Evolutionary conservation across 2,329 filamentous ascomycete species (phyloP).

Genomic region (Podosphaera fusca): DNA sequence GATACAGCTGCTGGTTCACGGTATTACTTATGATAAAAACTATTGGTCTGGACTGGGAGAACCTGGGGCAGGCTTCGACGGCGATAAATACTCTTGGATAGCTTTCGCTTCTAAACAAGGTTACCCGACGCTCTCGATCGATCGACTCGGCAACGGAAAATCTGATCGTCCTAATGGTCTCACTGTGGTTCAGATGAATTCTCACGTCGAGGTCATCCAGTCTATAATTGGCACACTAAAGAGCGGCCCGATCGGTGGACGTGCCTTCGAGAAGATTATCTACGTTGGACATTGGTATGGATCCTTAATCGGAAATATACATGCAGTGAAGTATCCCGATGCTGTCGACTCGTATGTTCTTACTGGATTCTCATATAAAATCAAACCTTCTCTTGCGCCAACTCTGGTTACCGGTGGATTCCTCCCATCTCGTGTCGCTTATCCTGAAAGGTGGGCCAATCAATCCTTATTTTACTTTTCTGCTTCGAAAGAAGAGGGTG

Average conservation of each 20-base stretch:
- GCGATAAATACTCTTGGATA: constrained; percentile 5
- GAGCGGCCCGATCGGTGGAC: background rate
- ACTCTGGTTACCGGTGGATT: background rate
- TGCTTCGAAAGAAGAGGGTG: background rate
- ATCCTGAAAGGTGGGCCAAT: background rate
- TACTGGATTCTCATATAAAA: constrained; percentile 8
- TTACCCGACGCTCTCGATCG: constrained; percentile 13
- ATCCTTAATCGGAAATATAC: constrained; percentile 8
- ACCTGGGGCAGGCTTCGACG: background rate
- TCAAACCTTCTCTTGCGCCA: background rate
- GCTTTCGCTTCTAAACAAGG: constrained; percentile 8
- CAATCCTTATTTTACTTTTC: background rate
- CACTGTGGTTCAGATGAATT: constrained; percentile 7
- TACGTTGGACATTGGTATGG: constrained; percentile 13
- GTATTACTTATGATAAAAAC: constrained; percentile 7
- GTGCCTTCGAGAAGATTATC: constrained; percentile 10
- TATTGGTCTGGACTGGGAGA: constrained; percentile 2
- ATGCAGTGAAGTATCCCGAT: constrained; percentile 10
- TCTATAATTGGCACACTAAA: constrained; percentile 4
- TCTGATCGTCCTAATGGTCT: constrained; percentile 10
- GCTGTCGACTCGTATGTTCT: constrained; percentile 13
- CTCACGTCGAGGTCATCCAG: constrained; percentile 11
- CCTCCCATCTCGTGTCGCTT: background rate
- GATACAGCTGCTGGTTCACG: constrained; percentile 11
- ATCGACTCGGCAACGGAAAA: constrained; percentile 11